Evolutionary conservation across 805 yeast genomes (phyloP), one percentile per base, ranked within the genome.

Genomic region (Cyberlindnera mycetangii): DNA sequence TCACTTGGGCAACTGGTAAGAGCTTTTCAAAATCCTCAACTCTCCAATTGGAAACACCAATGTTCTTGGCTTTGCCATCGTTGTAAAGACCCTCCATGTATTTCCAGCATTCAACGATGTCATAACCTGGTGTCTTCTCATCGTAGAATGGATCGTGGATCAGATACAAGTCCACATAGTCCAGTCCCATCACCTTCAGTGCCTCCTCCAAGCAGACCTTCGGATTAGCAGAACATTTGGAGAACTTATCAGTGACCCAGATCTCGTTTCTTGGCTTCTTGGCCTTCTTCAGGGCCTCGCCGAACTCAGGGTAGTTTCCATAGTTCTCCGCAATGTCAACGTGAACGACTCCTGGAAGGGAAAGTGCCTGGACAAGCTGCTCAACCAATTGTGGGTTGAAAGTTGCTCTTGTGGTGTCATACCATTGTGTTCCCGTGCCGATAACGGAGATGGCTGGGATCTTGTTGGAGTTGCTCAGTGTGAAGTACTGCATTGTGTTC

Each of bases 341-440:
- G 54, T 79, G 85, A 35, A 72, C 66, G 48, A 73, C 69, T 0
- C 85, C 85, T 7, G 71, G 70, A 22, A 67, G 51, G 2, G 64
- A 54, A 12, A 71, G 49, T 3, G 69, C 69, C 22, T 59, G 51
- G 19, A 54, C 49, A 18, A 67, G 43, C 32, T 64, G 66, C 1
- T 54, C 61, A 3, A 68, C 63, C n/a, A 71, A 53, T 9, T 55
- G 56, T 3, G 62, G 45, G 31, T 66, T 62, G 50, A 66, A 54
- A 11, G 47, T 53, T 3, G 53, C 50, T 5, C 56, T 53, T 10
- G 59, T 65, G 5, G 51, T 49, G 31, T 70, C 66, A 48, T n/a
- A 66, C 83, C 84, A 79, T 51, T 70, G 72, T 25, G 84, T 78
- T 35, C 85, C 85, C 2, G 81, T 68, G 6, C 85, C 85, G 16